Conservation (phyloP, 2,329 filamentous ascomycete genomes). For the Neocatenulostroma microsporum region DNA sequence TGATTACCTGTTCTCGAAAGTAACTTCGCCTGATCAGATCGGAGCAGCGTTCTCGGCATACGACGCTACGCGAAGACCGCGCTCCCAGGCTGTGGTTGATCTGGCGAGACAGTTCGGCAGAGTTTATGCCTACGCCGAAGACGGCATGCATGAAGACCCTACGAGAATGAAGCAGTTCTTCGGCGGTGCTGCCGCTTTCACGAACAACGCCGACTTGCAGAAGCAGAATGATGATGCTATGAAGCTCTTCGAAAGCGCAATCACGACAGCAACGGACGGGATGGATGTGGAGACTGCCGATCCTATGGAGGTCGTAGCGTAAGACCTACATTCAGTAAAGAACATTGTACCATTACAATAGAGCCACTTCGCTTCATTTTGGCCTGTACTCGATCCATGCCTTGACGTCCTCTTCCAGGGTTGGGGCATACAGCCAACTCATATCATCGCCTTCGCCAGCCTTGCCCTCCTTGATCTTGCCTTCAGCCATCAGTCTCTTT, state of each 20-base stretch:
- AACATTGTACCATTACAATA: too few species aligned
- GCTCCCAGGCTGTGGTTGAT: conserved; percentile 25
- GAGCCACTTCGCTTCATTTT: too few species aligned
- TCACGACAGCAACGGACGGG: conserved; percentile 1
- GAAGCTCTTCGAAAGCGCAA: conserved; percentile 14
- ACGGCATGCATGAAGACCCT: conserved; percentile 23
- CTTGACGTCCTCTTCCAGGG: conserved; percentile 14
- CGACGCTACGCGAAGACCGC: conserved; percentile 22
- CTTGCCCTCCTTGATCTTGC: conserved; percentile 11
- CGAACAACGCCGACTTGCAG: conserved; percentile 25
- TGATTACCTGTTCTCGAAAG: conserved; percentile 23
- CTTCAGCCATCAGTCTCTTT: conserved; percentile 12
- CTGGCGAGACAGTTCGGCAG: conserved; percentile 25
- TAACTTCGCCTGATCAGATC: conserved; percentile 13
- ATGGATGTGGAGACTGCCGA: conserved; percentile 3
- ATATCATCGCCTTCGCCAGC: conserved; percentile 15
- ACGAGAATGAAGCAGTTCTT: conserved; percentile 26
- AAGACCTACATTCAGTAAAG: too few species aligned
- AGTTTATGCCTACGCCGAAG: conserved; percentile 24
- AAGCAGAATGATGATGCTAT: conserved; percentile 26
- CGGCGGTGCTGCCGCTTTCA: conserved; percentile 24
- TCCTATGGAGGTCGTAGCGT: conserved; percentile 5
- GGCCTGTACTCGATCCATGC: conserved; percentile 8
- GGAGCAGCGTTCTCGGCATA: conserved; percentile 22
- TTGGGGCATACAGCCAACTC: conserved; percentile 14